These are phyloP conservation scores for Apiospora malaysiana DNA, from an alignment of 2,329 filamentous ascomycete genomes.

Conservation along the genomic window DNA sequence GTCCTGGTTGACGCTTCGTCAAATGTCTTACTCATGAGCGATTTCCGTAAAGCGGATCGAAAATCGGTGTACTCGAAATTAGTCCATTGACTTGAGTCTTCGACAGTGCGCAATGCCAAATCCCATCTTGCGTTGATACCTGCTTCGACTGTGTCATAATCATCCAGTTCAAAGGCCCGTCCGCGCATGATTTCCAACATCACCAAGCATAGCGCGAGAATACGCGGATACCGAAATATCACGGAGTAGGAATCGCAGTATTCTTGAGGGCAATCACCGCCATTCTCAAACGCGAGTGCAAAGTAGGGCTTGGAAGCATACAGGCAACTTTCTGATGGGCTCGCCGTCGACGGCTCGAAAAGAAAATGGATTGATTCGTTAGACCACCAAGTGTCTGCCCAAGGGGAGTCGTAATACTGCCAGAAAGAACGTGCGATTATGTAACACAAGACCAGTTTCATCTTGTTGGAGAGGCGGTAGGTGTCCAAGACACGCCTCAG, in stretches of 20 bases:
- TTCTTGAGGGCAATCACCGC: not conserved
- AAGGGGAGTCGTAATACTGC: constrained; percentile 17
- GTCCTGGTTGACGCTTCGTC: not conserved
- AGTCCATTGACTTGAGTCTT: not conserved
- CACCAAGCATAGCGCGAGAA: not conserved
- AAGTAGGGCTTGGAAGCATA: not conserved
- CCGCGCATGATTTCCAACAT: not conserved
- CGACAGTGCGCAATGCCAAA: too few relatives aligned
- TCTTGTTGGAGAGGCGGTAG: constrained; percentile 3
- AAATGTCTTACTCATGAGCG: not conserved
- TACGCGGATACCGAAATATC: constrained; percentile 6
- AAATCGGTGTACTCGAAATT: constrained; percentile 8
- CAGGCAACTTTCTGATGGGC: not conserved
- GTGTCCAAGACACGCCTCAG: not conserved
- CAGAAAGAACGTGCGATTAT: constrained; percentile 11
- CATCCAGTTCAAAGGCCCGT: not conserved
- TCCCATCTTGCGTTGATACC: not conserved
- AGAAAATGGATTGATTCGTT: constrained; percentile 17
- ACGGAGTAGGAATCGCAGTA: constrained; percentile 13
- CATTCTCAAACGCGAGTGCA: not conserved
- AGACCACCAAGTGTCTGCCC: not conserved
- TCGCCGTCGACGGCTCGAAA: not conserved
- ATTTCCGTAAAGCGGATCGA: not conserved
- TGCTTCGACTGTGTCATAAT: not conserved
- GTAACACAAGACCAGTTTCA: not conserved